phyloP scores from a whole-genome alignment of 1,139 yeast genomes.

The Candida sanyaensis region DNA sequence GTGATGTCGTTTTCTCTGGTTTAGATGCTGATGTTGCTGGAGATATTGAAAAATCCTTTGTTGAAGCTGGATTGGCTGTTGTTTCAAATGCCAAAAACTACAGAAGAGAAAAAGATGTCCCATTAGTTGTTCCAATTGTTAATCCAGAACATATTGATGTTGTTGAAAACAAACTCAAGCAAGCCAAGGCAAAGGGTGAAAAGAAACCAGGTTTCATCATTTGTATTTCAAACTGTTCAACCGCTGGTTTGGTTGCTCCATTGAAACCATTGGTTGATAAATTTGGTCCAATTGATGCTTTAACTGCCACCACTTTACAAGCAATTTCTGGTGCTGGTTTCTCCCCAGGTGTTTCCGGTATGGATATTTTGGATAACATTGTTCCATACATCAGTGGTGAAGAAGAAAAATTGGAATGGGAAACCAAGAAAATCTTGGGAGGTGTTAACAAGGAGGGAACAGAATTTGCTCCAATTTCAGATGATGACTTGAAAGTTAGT shows the following conservation, averaged over 20 bases:
- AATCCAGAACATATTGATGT: slow-evolving; percentile 91
- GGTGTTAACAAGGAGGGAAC: slow-evolving; percentile 52
- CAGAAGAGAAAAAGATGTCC: slow-evolving; percentile 85
- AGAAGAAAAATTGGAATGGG: slow-evolving; percentile 99
- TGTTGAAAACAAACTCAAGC: slow-evolving; percentile 59
- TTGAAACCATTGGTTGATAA: slow-evolving; percentile 85
- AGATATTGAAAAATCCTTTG: slow-evolving; percentile 81
- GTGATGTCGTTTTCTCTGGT: slow-evolving; percentile 95
- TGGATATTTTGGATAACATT: slow-evolving; percentile 90
- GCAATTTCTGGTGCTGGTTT: slow-evolving; percentile 99
- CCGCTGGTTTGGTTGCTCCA: slow-evolving; percentile 98
- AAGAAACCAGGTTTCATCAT: slow-evolving; percentile 78
- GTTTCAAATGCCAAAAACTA: slow-evolving; percentile 96
- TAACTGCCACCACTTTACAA: slow-evolving; percentile 91
- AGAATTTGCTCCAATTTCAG: slow-evolving; percentile 61
- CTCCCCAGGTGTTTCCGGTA: slow-evolving; percentile 96
- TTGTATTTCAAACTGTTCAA: slow-evolving; percentile 96
- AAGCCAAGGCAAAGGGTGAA: slow-evolving; percentile 54
- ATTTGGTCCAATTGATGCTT: slow-evolving; percentile 86
- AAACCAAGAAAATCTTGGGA: slow-evolving; percentile 92
- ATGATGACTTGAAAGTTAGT: slow-evolving; percentile 77
- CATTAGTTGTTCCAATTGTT: slow-evolving; percentile 92
- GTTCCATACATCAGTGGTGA: slow-evolving; percentile 96
- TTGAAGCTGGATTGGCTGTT: slow-evolving; percentile 77
- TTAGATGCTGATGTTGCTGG: slow-evolving; percentile 95